Evolutionary conservation across 768 basidiomycete species (phyloP).

Genomic region (Suillus paluster): DNA sequence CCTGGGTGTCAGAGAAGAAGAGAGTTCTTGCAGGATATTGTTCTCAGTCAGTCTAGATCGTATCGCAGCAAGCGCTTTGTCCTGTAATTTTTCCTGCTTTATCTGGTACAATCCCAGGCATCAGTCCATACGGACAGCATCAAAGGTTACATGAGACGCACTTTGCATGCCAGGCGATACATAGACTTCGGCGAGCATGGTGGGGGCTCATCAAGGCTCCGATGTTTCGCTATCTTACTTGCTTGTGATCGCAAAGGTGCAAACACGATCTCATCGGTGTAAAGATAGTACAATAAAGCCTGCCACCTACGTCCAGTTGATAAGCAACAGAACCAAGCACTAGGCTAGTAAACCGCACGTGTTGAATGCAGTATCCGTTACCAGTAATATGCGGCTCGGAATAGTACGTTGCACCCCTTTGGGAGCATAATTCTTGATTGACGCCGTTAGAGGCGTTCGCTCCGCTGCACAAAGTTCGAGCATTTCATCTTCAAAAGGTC

Average conservation of each 20-base stretch:
- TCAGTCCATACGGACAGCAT: neutral
- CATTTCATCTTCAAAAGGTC: neutral
- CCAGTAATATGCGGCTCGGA: constrained; percentile 7
- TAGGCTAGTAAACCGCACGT: constrained; percentile 6
- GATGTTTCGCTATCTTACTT: neutral
- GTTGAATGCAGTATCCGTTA: constrained; percentile 16
- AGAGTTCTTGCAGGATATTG: constrained; percentile 31
- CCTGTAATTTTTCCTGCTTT: constrained; percentile 20
- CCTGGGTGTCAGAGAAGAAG: constrained; percentile 31
- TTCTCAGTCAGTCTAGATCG: constrained; percentile 16
- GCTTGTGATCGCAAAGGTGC: constrained; percentile 25
- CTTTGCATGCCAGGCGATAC: constrained; percentile 42
- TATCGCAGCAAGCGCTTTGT: constrained; percentile 24
- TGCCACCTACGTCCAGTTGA: constrained; percentile 32
- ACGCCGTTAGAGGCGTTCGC: neutral
- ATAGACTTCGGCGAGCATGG: constrained; percentile 43
- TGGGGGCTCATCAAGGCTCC: neutral
- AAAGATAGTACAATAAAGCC: constrained; percentile 39
- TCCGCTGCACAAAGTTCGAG: neutral
- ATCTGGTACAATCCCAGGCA: constrained; percentile 15
- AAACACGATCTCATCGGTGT: constrained; percentile 37
- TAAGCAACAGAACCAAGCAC: neutral
- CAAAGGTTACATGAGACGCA: constrained; percentile 8
- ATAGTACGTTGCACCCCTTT: neutral
- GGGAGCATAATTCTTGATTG: neutral